Conservation (phyloP, 2,329 filamentous ascomycete genomes). For the Colletotrichum sp. region DNA sequence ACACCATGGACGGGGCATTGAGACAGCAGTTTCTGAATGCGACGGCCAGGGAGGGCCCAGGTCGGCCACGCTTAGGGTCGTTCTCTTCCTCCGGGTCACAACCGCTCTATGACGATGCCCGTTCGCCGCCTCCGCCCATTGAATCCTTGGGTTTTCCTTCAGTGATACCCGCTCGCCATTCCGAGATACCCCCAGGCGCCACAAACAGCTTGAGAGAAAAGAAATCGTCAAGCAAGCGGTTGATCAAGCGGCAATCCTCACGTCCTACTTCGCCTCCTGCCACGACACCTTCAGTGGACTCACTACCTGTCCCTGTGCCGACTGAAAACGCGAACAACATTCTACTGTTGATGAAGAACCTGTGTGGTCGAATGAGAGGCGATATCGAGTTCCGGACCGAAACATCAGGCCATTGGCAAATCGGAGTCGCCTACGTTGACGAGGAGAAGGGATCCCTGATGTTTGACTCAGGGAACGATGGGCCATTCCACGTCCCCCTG, state of each 20-base stretch:
- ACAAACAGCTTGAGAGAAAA: slow-evolving; percentile 49
- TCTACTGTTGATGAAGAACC: slow-evolving; percentile 75
- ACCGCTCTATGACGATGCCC: slow-evolving; percentile 55
- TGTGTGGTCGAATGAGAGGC: slow-evolving; percentile 81
- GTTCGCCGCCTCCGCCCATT: slow-evolving; percentile 41
- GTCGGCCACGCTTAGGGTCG: slow-evolving; percentile 71
- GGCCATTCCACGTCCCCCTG: slow-evolving; percentile 68
- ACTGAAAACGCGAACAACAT: slow-evolving; percentile 75
- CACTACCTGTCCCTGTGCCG: slow-evolving; percentile 62
- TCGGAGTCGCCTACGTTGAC: slow-evolving; percentile 79
- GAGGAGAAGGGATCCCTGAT: slow-evolving; percentile 77
- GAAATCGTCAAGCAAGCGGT: slow-evolving; percentile 51
- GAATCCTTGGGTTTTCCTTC: slow-evolving; percentile 50
- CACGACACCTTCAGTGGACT: slow-evolving; percentile 62
- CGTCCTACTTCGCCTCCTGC: slow-evolving; percentile 64
- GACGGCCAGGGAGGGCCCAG: slow-evolving; percentile 42
- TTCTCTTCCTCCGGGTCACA: slow-evolving; percentile 68
- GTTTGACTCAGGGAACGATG: slow-evolving; percentile 73
- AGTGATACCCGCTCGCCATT: slow-evolving; percentile 36
- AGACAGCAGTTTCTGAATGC: slow-evolving; percentile 48
- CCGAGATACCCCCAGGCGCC: slow-evolving; percentile 19
- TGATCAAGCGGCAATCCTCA: slow-evolving; percentile 60
- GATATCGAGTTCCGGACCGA: slow-evolving; percentile 75
- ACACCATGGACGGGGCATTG: slow-evolving; percentile 62
- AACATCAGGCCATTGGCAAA: slow-evolving; percentile 66